Evolutionary conservation across 73 alveolate species (phyloP).

Genomic region (Paramecium bursaria): DNA sequence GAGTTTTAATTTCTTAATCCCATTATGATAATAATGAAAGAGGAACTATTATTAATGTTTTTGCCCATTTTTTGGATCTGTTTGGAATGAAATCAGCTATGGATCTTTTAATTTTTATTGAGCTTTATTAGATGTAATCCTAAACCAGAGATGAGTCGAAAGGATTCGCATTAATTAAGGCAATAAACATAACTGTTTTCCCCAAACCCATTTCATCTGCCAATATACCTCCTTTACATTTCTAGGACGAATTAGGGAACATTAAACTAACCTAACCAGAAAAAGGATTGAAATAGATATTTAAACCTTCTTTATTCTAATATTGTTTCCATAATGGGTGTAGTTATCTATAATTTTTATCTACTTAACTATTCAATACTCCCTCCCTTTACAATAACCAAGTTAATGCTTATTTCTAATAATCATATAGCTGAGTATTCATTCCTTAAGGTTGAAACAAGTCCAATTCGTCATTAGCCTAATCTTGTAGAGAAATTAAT

Average conservation of each 20-base stretch:
- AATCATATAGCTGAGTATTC: slow-evolving; percentile 52
- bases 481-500: slow-evolving; percentile 7
- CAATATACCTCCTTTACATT: slow-evolving; percentile 79
- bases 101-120: not conserved
- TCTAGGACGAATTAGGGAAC: slow-evolving; percentile 61
- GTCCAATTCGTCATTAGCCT: slow-evolving; percentile 53
- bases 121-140: slow-evolving; percentile 13
- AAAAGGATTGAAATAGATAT: slow-evolving; percentile 70
- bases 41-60: slow-evolving; percentile 73
- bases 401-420: slow-evolving; percentile 72
- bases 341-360: slow-evolving; percentile 24
- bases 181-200: slow-evolving; percentile 78
- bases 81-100: slow-evolving; percentile 56
- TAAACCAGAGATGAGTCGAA: slow-evolving; percentile 13
- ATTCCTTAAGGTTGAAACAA: slow-evolving; percentile 59
- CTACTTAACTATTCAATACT: slow-evolving; percentile 17
- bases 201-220: slow-evolving; percentile 91
- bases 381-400: slow-evolving; percentile 76
- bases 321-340: slow-evolving; percentile 77
- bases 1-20: slow-evolving; percentile 70
- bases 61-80: slow-evolving; percentile 65
- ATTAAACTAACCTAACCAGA: slow-evolving; percentile 67
- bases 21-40: slow-evolving; percentile 66
- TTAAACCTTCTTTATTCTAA: slow-evolving; percentile 17
- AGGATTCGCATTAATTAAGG: slow-evolving; percentile 69